phyloP scores from a whole-genome alignment of 345 rosid species.

The Dimocarpus longan region DNA sequence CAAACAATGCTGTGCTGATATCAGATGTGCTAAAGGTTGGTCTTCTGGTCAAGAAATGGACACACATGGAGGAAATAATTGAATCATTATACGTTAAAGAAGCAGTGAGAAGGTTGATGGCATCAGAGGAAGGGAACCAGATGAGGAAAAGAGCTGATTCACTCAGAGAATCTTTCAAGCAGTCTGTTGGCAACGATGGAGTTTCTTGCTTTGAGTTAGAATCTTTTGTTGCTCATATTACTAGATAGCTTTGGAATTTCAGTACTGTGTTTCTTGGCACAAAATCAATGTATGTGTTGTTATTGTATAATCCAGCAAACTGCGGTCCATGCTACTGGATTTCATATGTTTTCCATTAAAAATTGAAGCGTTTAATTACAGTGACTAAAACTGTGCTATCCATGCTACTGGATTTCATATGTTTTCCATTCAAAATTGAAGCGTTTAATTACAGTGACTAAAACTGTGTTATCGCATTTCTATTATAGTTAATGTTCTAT shows the following conservation, averaged over 20 bases:
- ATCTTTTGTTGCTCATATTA: not conserved
- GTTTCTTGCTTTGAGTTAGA: conserved; percentile 1
- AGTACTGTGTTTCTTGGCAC: no score
- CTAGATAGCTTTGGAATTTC: not conserved
- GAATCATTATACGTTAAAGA: not conserved
- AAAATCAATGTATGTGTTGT: no score
- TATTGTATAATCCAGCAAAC: no score
- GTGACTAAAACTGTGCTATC: no score
- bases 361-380: no score
- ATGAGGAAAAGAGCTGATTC: not conserved
- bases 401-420: no score
- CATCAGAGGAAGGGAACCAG: not conserved
- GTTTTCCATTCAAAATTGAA: no score
- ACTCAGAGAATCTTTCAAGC: not conserved
- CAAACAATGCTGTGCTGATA: conserved; percentile 7
- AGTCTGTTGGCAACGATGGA: not conserved
- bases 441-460: no score
- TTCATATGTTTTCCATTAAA: no score
- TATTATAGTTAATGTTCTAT: no score
- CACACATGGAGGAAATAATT: not conserved
- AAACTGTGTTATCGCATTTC: no score
- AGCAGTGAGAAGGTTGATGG: conserved; percentile 5
- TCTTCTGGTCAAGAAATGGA: not conserved
- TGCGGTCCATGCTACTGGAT: no score
- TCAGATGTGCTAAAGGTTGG: conserved; percentile 4